phyloP scores from a whole-genome alignment of 345 rosid genomes.

The Bretschneidera sinensis region DNA sequence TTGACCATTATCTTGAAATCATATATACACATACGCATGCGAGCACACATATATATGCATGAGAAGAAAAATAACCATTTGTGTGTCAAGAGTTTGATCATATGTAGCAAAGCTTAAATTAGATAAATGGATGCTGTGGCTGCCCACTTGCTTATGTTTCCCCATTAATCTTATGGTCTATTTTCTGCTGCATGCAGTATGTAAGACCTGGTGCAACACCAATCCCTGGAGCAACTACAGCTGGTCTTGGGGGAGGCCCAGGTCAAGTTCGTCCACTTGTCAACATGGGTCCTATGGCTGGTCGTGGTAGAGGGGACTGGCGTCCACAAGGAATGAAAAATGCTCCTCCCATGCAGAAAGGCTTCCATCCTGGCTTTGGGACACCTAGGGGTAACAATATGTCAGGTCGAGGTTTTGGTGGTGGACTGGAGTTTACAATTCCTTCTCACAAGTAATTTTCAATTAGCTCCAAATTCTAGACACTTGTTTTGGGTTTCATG shows the following conservation, averaged over 20 bases:
- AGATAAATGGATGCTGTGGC: not conserved
- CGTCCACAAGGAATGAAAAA: slow-evolving; percentile 68
- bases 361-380: slow-evolving; percentile 61
- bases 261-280: slow-evolving; percentile 79
- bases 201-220: slow-evolving; percentile 95
- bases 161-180: slow-evolving; percentile 9
- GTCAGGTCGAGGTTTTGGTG: slow-evolving; percentile 73
- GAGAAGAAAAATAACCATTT: too few relatives aligned
- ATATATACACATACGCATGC: too few relatives aligned
- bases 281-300: slow-evolving; percentile 54
- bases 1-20: not conserved
- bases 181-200: slow-evolving; percentile 64
- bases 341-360: slow-evolving; percentile 68
- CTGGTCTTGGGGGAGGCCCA: slow-evolving; percentile 50
- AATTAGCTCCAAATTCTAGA: slow-evolving; percentile 11
- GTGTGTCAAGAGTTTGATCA: not conserved
- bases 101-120: not conserved
- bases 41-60: too few relatives aligned
- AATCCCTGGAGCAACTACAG: slow-evolving; percentile 55
- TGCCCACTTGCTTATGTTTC: slow-evolving; percentile 13
- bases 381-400: slow-evolving; percentile 54
- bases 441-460: slow-evolving; percentile 93
- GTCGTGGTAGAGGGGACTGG: slow-evolving; percentile 98
- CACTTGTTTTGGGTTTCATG: slow-evolving; percentile 1
- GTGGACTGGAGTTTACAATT: slow-evolving; percentile 87